A percentile compares a stretch with the other conserved stretches of the same genome.
These are phyloP conservation scores for Curvularia sp. DNA, from an alignment of 2,329 filamentous ascomycete genomes.

Conservation along the genomic window DNA sequence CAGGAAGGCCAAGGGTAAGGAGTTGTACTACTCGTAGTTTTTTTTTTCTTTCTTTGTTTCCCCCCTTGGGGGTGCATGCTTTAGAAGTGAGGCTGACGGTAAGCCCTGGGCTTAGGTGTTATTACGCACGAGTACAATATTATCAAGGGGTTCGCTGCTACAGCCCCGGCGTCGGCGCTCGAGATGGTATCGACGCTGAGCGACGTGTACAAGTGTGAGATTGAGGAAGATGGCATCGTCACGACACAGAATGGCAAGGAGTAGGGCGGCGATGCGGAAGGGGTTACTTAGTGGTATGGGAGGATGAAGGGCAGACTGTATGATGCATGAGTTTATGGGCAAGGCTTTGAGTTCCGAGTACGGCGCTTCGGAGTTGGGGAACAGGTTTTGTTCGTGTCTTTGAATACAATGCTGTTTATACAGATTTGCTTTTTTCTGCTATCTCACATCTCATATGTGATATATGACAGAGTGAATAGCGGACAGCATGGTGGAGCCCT, in stretches of 20 bases:
- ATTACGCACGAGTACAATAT: slow-evolving; percentile 77
- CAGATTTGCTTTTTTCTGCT: too few relatives aligned
- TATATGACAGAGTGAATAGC: neutral
- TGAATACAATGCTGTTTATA: neutral
- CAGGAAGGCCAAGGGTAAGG: slow-evolving; percentile 68
- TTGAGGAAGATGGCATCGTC: slow-evolving; percentile 81
- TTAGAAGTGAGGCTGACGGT: slow-evolving; percentile 48
- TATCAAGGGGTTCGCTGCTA: slow-evolving; percentile 77
- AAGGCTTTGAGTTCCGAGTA: neutral
- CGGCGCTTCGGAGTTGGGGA: neutral
- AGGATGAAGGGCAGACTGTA: neutral
- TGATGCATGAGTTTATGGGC: neutral
- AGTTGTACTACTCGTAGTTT: neutral
- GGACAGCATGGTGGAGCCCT: slow-evolving; percentile 9
- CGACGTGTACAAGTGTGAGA: slow-evolving; percentile 65
- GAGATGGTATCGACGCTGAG: slow-evolving; percentile 71
- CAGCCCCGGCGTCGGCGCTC: slow-evolving; percentile 73
- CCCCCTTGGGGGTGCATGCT: neutral
- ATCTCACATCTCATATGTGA: neutral
- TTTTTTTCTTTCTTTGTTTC: neutral
- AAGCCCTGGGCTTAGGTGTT: slow-evolving; percentile 3
- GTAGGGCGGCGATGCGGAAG: neutral
- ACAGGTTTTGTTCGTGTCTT: neutral
- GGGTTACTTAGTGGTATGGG: neutral
- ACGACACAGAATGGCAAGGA: slow-evolving; percentile 45